phyloP scores from a whole-genome alignment of 2,329 filamentous ascomycete species.

The Aspergillus nomiae region DNA sequence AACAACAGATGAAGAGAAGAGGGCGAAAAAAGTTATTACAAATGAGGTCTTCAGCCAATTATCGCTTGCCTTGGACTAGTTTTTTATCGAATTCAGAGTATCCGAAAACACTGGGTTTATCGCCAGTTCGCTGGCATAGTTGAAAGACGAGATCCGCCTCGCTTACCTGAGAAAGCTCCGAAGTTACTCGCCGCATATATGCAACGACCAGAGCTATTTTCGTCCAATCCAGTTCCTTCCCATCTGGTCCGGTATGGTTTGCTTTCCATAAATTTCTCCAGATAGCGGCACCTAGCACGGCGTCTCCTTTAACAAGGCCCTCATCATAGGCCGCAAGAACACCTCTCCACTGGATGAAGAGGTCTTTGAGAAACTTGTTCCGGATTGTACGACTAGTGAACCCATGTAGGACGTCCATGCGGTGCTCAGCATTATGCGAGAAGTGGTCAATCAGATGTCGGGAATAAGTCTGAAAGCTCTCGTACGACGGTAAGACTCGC shows the following conservation, averaged over 20 bases:
- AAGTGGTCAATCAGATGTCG: conserved; percentile 93
- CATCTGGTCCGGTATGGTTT: conserved; percentile 45
- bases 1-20: conserved; percentile 2
- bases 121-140: conserved; percentile 41
- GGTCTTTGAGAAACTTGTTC: conserved; percentile 73
- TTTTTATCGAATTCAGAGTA: conserved; percentile 39
- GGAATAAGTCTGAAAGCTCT: conserved; percentile 74
- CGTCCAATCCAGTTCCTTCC: conserved; percentile 59
- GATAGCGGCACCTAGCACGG: conserved; percentile 64
- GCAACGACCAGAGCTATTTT: conserved; percentile 63
- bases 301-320: conserved; percentile 49
- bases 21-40: neutral
- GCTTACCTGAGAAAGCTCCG: conserved; percentile 54
- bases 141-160: conserved; percentile 60
- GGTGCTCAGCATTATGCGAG: conserved; percentile 68
- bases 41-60: conserved; percentile 4
- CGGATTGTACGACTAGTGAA: conserved; percentile 57
- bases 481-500: conserved; percentile 69
- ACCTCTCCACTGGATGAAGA: conserved; percentile 92
- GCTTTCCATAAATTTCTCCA: conserved; percentile 95
- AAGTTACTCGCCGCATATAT: conserved; percentile 63
- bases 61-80: conserved; percentile 37
- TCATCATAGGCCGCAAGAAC: conserved; percentile 68
- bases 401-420: conserved; percentile 58
- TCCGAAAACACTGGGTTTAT: conserved; percentile 37